Conservation (phyloP, 2,329 filamentous ascomycete species). For the Neonectria hederae region DNA sequence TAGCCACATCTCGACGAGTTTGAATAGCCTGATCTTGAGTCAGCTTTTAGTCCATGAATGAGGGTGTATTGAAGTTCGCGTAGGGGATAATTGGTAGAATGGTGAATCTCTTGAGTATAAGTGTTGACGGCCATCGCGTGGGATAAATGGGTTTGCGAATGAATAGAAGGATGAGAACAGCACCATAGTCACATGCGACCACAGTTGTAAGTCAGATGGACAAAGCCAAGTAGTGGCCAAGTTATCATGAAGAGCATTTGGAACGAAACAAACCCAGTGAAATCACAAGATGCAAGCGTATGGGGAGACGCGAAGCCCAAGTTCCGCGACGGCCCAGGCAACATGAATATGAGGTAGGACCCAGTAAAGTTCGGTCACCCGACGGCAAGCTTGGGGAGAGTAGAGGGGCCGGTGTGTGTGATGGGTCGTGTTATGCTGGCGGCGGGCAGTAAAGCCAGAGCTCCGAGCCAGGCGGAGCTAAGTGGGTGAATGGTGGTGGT, state of each 20-base stretch:
- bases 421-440: neutral
- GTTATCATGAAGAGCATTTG: conserved; percentile 1
- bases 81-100: conserved; percentile 37
- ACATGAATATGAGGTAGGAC: conserved; percentile 8
- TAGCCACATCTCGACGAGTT: conserved; percentile 64
- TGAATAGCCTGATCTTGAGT: conserved; percentile 56
- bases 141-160: conserved; percentile 17
- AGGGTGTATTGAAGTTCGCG: conserved; percentile 23
- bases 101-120: conserved; percentile 21
- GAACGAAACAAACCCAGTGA: neutral
- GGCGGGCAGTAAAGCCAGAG: conserved; percentile 7
- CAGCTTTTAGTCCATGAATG: conserved; percentile 28
- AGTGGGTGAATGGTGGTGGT: neutral
- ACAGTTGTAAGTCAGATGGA: conserved; percentile 3
- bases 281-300: conserved; percentile 10
- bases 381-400: neutral
- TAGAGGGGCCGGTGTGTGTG: neutral
- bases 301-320: neutral
- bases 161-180: neutral
- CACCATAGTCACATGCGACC: conserved; percentile 8
- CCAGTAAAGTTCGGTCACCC: neutral
- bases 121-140: conserved; percentile 19
- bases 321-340: neutral
- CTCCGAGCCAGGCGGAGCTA: conserved; percentile 4
- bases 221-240: neutral